Evolutionary conservation across 768 basidiomycete species (phyloP).

Genomic region (Kwoniella europaea): DNA sequence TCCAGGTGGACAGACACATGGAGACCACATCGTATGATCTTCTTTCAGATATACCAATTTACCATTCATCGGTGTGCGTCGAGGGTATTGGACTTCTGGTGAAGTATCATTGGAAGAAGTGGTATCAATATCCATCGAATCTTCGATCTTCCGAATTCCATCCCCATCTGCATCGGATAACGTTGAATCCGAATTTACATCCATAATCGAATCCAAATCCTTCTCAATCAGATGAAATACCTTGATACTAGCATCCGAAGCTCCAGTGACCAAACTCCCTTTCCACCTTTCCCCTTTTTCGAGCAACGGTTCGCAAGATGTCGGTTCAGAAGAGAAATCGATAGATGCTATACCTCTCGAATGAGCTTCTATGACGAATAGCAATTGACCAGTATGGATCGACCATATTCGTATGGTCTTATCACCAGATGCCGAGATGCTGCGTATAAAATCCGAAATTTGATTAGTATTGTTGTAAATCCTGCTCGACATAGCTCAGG

Average conservation of each 20-base stretch:
- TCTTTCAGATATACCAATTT: constrained; percentile 8
- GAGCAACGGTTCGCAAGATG: background rate
- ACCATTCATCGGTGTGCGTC: background rate
- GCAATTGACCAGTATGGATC: constrained; percentile 44
- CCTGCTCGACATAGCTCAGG: no score
- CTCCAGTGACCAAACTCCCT: constrained; percentile 51
- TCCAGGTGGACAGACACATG: constrained; percentile 39
- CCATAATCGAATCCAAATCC: background rate
- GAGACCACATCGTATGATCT: constrained; percentile 1
- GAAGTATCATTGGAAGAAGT: no score
- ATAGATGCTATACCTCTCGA: constrained; percentile 53
- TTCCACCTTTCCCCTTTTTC: constrained; percentile 15
- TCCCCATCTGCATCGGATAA: background rate
- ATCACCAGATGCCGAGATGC: constrained; percentile 55
- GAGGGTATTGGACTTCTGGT: no score
- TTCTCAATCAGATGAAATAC: constrained; percentile 39
- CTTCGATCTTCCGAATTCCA: no score
- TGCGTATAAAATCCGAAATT: background rate
- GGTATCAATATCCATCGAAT: no score
- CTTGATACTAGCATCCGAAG: constrained; percentile 48
- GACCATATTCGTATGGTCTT: constrained; percentile 49
- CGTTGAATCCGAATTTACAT: background rate
- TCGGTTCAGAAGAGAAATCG: constrained; percentile 33
- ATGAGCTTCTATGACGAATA: constrained; percentile 42
- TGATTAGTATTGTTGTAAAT: no score